These are phyloP conservation scores for Rhododendron williamsianum DNA, from an alignment of 148 eudicot genomes.

Conservation along the genomic window DNA sequence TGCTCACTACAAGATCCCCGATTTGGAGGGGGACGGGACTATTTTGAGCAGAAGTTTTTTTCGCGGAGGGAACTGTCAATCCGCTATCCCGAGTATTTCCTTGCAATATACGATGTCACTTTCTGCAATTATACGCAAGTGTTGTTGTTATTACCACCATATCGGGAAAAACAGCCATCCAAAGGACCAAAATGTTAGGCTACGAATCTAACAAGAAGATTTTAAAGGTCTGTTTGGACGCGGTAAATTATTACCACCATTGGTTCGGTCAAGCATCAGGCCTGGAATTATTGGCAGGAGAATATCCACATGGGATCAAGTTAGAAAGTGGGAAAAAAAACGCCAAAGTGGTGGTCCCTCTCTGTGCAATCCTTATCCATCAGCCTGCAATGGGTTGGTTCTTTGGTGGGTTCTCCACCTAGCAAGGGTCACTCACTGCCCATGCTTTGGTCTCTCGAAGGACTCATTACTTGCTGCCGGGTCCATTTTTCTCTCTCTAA, in stretches of 20 bases:
- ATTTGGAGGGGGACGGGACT: neutral
- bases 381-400: neutral
- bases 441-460: slow-evolving; percentile 2
- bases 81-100: neutral
- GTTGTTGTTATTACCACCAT: neutral
- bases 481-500: neutral
- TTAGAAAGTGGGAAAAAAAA: neutral
- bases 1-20: too few species aligned
- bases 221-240: neutral
- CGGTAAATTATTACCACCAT: neutral
- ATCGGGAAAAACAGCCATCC: neutral
- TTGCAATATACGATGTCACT: neutral
- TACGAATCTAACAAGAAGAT: too few species aligned
- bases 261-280: neutral
- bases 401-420: neutral
- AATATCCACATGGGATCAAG: slow-evolving; percentile 20
- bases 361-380: neutral
- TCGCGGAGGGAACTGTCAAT: neutral
- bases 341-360: slow-evolving; percentile 21
- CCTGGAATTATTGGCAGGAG: slow-evolving; percentile 20
- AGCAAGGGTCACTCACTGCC: slow-evolving; percentile 16
- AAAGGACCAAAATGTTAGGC: neutral
- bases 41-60: neutral
- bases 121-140: neutral
- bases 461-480: neutral